Conservation (phyloP, 2,329 filamentous ascomycete genomes). For the Ramichloridium luteum region DNA sequence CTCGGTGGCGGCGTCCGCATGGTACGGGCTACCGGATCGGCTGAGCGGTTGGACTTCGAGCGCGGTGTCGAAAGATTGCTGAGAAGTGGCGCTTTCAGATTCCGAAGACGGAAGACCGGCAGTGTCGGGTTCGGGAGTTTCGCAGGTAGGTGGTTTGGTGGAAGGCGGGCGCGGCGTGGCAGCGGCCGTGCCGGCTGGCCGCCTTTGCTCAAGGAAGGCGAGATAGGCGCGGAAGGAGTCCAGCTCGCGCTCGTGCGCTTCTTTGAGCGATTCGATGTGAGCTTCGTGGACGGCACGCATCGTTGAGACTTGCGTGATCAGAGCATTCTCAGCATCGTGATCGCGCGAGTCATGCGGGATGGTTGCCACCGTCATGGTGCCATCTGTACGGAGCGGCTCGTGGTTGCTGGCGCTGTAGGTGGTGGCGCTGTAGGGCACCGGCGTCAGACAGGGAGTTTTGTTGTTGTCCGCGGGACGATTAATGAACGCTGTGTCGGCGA, state of each 20-base stretch:
- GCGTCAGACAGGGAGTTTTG: no score
- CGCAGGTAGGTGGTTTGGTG: no score
- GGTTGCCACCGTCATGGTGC: not conserved
- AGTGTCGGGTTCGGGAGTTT: no score
- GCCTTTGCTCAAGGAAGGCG: conserved; percentile 24
- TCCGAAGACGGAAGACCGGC: conserved; percentile 5
- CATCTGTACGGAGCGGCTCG: not conserved
- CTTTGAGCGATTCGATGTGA: conserved; percentile 25
- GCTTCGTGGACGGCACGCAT: conserved; percentile 29
- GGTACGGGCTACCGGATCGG: conserved; percentile 6
- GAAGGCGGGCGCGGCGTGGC: no score
- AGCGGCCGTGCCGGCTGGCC: conserved; percentile 8
- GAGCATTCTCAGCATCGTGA: conserved; percentile 3
- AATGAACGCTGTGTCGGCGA: no score
- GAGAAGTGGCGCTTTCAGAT: conserved; percentile 11
- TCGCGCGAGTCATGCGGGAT: not conserved
- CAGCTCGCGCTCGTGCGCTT: conserved; percentile 30
- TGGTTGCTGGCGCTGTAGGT: no score
- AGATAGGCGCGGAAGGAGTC: conserved; percentile 28
- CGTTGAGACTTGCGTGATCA: conserved; percentile 23
- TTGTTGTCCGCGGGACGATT: no score
- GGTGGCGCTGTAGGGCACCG: conserved; percentile 3
- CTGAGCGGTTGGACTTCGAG: conserved; percentile 21
- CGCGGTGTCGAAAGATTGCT: conserved; percentile 14
- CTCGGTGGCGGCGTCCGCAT: conserved; percentile 20